phyloP scores from a whole-genome alignment of 2,329 filamentous ascomycete genomes.

The Hymenoscyphus albidus region DNA sequence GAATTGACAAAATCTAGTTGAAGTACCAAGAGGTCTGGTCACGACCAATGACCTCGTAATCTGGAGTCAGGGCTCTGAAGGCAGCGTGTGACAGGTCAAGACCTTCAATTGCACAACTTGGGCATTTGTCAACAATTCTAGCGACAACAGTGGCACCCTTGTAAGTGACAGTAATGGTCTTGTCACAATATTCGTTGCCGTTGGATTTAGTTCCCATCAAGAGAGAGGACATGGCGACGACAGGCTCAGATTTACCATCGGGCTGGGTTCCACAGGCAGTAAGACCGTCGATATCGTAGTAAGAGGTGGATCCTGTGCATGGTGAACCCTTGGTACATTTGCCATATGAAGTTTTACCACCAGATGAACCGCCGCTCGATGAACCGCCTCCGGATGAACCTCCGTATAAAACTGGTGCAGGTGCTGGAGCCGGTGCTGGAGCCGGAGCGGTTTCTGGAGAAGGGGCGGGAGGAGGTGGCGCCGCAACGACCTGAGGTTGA shows the following conservation, averaged over 20 bases:
- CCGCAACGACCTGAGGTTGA: constrained; percentile 1
- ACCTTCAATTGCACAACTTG: constrained; percentile 53
- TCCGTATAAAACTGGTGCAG: constrained; percentile 22
- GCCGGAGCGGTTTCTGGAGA: constrained; percentile 20
- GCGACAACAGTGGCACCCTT: constrained; percentile 57
- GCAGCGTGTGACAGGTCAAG: constrained; percentile 60
- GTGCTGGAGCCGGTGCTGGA: constrained; percentile 21
- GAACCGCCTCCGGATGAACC: constrained; percentile 13
- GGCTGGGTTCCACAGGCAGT: constrained; percentile 6
- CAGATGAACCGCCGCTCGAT: not conserved
- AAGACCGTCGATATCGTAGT: constrained; percentile 49
- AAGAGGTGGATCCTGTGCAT: constrained; percentile 66
- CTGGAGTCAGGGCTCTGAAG: constrained; percentile 48
- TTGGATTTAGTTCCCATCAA: constrained; percentile 60
- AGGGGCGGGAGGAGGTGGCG: constrained; percentile 21
- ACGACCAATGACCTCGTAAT: constrained; percentile 42
- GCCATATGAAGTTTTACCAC: constrained; percentile 25
- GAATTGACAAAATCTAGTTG: constrained; percentile 30
- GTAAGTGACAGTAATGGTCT: constrained; percentile 65
- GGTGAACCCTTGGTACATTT: constrained; percentile 35
- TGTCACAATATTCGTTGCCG: constrained; percentile 66
- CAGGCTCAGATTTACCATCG: constrained; percentile 42
- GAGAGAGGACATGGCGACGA: constrained; percentile 64
- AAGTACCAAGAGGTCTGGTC: constrained; percentile 45
- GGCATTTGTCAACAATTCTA: constrained; percentile 70